These are phyloP conservation scores for Coniferiporia weirii DNA, from an alignment of 1,284 basidiomycete genomes.

Conservation along the genomic window DNA sequence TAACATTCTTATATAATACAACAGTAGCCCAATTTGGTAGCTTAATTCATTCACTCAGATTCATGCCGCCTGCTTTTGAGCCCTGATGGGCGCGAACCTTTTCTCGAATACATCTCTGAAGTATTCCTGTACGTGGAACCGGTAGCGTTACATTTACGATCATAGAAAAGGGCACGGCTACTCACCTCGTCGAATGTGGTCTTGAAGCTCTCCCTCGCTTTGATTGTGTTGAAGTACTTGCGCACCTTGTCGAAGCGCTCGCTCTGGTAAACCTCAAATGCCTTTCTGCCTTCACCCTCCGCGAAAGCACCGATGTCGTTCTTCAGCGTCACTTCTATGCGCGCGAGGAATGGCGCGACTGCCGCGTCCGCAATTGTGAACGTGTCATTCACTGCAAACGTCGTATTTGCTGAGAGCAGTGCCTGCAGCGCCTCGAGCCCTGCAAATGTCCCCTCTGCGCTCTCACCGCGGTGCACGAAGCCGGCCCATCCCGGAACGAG, in stretches of 20 bases:
- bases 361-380: slow-evolving; percentile 33
- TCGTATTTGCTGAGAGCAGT: slow-evolving; percentile 35
- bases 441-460: slow-evolving; percentile 34
- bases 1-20: background rate
- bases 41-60: background rate
- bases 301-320: slow-evolving; percentile 43
- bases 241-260: slow-evolving; percentile 38
- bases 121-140: background rate
- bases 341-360: slow-evolving; percentile 32
- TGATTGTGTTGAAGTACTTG: slow-evolving; percentile 37
- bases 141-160: background rate
- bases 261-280: slow-evolving; percentile 35
- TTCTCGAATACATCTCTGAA: background rate
- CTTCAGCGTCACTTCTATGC: slow-evolving; percentile 35
- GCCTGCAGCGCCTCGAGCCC: slow-evolving; percentile 39
- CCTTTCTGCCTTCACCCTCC: slow-evolving; percentile 37
- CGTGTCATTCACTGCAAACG: slow-evolving; percentile 39
- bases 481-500: slow-evolving; percentile 34
- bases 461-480: slow-evolving; percentile 36
- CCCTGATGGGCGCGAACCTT: background rate
- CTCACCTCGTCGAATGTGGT: slow-evolving; percentile 40
- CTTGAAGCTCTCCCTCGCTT: slow-evolving; percentile 44
- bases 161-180: slow-evolving; percentile 1
- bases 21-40: no score
- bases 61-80: background rate